These are phyloP conservation scores for Sinapis alba DNA, from an alignment of 441 rosid species.

Conservation along the genomic window DNA sequence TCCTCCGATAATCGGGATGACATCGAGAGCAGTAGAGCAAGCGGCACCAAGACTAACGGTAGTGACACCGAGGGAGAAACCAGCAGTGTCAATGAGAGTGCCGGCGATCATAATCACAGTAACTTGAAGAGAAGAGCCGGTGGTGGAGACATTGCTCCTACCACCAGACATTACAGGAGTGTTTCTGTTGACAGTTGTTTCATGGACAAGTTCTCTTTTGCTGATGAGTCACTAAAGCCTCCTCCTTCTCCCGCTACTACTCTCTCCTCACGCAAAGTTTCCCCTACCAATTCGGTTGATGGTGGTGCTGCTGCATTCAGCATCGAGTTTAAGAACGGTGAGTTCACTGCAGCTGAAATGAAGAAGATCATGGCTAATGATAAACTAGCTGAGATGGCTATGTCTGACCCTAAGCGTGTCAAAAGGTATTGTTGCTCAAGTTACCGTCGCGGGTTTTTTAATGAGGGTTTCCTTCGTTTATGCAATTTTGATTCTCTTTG, in stretches of 20 bases:
- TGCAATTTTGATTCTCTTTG: slow-evolving; percentile 1
- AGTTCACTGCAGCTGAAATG: slow-evolving; percentile 80
- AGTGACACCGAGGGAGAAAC: slow-evolving; percentile 75
- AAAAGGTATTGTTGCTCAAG: slow-evolving; percentile 57
- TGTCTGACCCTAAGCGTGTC: slow-evolving; percentile 88
- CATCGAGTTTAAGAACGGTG: slow-evolving; percentile 57
- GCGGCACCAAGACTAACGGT: slow-evolving; percentile 84
- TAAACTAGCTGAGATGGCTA: slow-evolving; percentile 88
- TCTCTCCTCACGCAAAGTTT: neutral
- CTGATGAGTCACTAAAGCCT: slow-evolving; percentile 70
- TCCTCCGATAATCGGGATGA: slow-evolving; percentile 75
- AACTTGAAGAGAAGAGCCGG: slow-evolving; percentile 82
- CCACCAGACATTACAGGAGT: slow-evolving; percentile 81
- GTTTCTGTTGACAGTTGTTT: slow-evolving; percentile 88
- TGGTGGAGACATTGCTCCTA: slow-evolving; percentile 63
- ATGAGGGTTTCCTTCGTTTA: neutral
- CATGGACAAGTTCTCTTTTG: slow-evolving; percentile 75
- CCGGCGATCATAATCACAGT: slow-evolving; percentile 34
- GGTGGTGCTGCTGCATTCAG: slow-evolving; percentile 11
- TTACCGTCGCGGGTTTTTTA: no score
- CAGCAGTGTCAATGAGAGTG: slow-evolving; percentile 49
- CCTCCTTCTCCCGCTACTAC: slow-evolving; percentile 62
- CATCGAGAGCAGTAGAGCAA: slow-evolving; percentile 75
- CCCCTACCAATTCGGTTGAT: slow-evolving; percentile 64
- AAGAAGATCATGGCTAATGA: slow-evolving; percentile 97